phyloP scores from a whole-genome alignment of 176 grass and related monocot species.

The Bonia amplexicaulis region DNA sequence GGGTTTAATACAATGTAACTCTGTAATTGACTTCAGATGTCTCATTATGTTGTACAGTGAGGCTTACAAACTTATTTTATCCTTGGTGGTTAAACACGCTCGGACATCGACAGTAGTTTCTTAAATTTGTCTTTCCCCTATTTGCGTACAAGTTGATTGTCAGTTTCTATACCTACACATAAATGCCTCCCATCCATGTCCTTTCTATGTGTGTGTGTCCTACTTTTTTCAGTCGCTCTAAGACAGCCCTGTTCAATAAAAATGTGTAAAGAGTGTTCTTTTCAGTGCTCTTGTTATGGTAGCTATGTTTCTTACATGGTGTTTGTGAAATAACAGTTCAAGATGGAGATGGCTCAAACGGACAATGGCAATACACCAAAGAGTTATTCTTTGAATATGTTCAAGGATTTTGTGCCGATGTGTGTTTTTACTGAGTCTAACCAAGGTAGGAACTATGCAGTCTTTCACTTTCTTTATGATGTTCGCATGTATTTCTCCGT shows the following conservation, averaged over 20 bases:
- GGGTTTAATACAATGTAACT: background rate
- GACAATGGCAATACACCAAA: slow-evolving; percentile 72
- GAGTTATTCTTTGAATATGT: slow-evolving; percentile 95
- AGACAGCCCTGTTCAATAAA: background rate
- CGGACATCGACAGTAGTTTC: background rate
- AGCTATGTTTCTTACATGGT: slow-evolving; percentile 24
- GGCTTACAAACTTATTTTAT: background rate
- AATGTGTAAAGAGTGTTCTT: background rate
- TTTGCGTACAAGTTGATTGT: background rate
- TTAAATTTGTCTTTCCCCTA: background rate
- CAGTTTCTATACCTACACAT: background rate
- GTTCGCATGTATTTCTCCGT: background rate
- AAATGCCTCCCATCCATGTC: background rate
- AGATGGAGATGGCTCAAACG: slow-evolving; percentile 87
- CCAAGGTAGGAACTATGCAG: slow-evolving; percentile 46
- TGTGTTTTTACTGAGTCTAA: slow-evolving; percentile 76
- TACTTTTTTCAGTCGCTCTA: background rate
- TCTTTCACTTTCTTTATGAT: background rate
- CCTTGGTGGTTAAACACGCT: background rate
- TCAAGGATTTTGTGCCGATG: slow-evolving; percentile 95
- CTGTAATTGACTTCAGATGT: background rate
- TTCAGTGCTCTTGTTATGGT: background rate
- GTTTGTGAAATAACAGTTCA: slow-evolving; percentile 63
- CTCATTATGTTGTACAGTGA: background rate
- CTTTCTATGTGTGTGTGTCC: background rate